Evolutionary conservation across 2,329 filamentous ascomycete genomes (phyloP), one percentile per base, ranked within the genome.

Genomic region (Colletotrichum godetiae): DNA sequence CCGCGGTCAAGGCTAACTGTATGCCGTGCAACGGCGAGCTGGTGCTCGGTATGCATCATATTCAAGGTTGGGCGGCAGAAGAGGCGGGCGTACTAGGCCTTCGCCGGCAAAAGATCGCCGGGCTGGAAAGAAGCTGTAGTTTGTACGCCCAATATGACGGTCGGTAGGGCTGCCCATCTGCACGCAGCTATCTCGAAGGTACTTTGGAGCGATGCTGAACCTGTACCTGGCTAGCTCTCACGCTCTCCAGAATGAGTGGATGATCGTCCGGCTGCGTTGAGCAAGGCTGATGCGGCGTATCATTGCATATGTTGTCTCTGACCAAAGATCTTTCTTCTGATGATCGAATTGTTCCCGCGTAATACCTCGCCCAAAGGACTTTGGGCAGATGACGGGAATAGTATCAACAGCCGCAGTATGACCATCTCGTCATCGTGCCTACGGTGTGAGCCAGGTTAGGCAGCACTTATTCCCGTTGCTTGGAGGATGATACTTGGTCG

Each of bases 21-120:
- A 60, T 73, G 70, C 22, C 60, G 70, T 64, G 55, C 29, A 31
- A 37, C 68, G 69, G 27, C 56, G 66, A 42, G 52, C 46, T 68
- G 42, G 55, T 37, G 55, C 19, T 65, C 27, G 55, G 52, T 31
- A 64, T 60, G 67, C 59, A 46, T 63, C 49, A n/a, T 35, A 42
- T 60, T 49, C 60, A 56, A 56, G 53, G n/a, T 69, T 53, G 27
- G 55, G 27, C 55, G 56, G n/a, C 42, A 31, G 57, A 72, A 22
- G 42, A 19, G 53, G 42, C 65, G 57, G 31, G 7, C 31, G 53
- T 31, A 10, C 59, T 46, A 27, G 52, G 24, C 58, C 22, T 19
- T 15, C 52, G 33, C 8, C 31, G n/a, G 58, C 27, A 42, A 63
- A 29, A n/a, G 58, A 68, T 63, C 52, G 65, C 35, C 64, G 42